Evolutionary conservation across 805 yeast species (phyloP).

Genomic region (Sugiyamaella qingdaonensis): DNA sequence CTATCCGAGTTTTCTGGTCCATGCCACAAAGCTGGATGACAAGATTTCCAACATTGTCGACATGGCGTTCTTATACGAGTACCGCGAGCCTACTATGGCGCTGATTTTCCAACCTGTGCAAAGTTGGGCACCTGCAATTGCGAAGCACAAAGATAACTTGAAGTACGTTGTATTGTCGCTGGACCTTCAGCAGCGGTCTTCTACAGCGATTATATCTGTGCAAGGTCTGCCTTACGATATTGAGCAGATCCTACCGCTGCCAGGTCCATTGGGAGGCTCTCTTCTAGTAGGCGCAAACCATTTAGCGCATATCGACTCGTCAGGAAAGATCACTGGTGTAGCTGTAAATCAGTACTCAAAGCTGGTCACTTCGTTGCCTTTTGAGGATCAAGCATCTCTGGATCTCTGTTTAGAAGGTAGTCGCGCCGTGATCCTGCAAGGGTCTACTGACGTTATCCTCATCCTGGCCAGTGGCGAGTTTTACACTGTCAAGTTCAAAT

Average conservation of each 20-base stretch:
- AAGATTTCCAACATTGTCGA: conserved; percentile 63
- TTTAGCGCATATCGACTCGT: conserved; percentile 70
- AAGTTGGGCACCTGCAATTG: conserved; percentile 77
- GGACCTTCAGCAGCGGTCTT: conserved; percentile 51
- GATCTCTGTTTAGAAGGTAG: conserved; percentile 56
- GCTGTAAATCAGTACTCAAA: conserved; percentile 56
- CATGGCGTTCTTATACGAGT: conserved; percentile 65
- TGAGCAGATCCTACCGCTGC: conserved; percentile 58
- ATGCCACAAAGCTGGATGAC: conserved; percentile 52
- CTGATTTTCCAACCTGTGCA: conserved; percentile 53
- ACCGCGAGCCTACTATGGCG: conserved; percentile 78
- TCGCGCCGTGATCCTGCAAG: conserved; percentile 34
- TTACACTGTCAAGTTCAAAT: conserved; percentile 34
- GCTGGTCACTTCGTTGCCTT: conserved; percentile 37
- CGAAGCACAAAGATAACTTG: conserved; percentile 58
- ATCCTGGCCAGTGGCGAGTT: conserved; percentile 43
- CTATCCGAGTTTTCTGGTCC: conserved; percentile 55
- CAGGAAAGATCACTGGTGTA: conserved; percentile 62
- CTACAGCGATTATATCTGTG: conserved; percentile 65
- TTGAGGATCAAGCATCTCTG: conserved; percentile 47
- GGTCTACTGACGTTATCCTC: conserved; percentile 36
- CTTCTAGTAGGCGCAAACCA: conserved; percentile 71
- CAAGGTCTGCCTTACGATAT: conserved; percentile 71
- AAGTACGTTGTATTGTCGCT: conserved; percentile 62
- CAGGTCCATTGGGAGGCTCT: conserved; percentile 64